Percentiles rank a stretch among this genome's conserved stretches.
phyloP scores from a whole-genome alignment of 768 basidiomycete genomes.

The Lactarius sanguifluus region DNA sequence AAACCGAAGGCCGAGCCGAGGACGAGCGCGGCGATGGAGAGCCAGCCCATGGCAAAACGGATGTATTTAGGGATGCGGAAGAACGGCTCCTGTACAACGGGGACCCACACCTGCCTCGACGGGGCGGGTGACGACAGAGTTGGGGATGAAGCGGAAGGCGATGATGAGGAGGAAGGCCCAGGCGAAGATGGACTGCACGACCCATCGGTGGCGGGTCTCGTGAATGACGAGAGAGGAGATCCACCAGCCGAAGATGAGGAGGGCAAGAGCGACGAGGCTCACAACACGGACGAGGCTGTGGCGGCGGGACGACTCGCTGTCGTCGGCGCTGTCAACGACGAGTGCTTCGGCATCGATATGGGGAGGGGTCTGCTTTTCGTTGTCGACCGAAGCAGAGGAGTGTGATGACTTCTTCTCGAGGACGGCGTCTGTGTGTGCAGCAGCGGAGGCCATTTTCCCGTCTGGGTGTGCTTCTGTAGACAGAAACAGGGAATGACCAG shows the following conservation, averaged over 20 bases:
- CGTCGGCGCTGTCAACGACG: slow-evolving; percentile 21
- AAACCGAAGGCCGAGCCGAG: slow-evolving; percentile 90
- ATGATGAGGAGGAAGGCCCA: slow-evolving; percentile 82
- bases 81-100: slow-evolving; percentile 65
- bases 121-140: slow-evolving; percentile 66
- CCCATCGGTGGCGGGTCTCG: slow-evolving; percentile 77
- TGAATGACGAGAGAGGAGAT: slow-evolving; percentile 67
- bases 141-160: slow-evolving; percentile 83
- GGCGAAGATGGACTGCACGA: slow-evolving; percentile 77
- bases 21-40: slow-evolving; percentile 70
- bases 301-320: slow-evolving; percentile 27
- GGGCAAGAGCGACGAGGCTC: slow-evolving; percentile 52
- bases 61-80: slow-evolving; percentile 52
- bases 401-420: slow-evolving; percentile 32
- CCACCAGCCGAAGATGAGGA: slow-evolving; percentile 82
- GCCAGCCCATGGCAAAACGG: slow-evolving; percentile 70
- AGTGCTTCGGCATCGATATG: slow-evolving; percentile 18
- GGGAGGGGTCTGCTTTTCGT: slow-evolving; percentile 32
- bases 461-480: slow-evolving; percentile 3
- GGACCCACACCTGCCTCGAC: slow-evolving; percentile 69
- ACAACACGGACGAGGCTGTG: slow-evolving; percentile 33
- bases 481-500: not conserved
- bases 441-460: not conserved
- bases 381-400: slow-evolving; percentile 31
- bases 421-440: not conserved